Base-by-base conservation (phyloP, 331 rosid genomes). In the Malus hybrid region DNA sequence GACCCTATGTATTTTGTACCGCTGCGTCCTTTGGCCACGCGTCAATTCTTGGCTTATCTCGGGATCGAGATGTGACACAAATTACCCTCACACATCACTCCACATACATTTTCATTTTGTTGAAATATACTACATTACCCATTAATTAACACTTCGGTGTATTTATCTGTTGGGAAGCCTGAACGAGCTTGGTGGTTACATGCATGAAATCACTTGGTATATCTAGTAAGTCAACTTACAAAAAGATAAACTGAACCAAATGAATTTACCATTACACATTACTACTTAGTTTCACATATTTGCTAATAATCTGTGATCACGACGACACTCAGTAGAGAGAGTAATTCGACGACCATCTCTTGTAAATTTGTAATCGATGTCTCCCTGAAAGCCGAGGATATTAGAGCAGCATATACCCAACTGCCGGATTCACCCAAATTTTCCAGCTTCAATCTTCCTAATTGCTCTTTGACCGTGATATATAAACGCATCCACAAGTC, bases 401-500 rank as follows among this genome's bases (percentile, higher is more conserved):
- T 55, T 74, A 67, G 31, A 67, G 71, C 54, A 61, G 57, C 60
- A 14, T 8, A 32, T 9, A 75, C 19, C 76, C 20, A 24, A 39
- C 63, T 59, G 64, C 46, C 33, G 71, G 66, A 68, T 9, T 83
- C 73, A 85, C 64, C 85, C 73, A 76, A 76, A 83, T 82, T 86
- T 88, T n/a, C 96, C 97, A 27, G 87, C 76, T 82, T 84, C 87
- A 65, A 84, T 81, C 85, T 71, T 90, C 81, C 87, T 93, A 60
- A 93, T 85, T 73, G 86, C 86, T 81, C 78, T 90, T 80, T 85
- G 88, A 65, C 97, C 93, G 73, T 90, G 75, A 78, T 90, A 88
- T 83, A 93, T 74, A 0, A 88, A 90, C 32, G 97, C 84, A 84
- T 93, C 97, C 39, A 93, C 70, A 56, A 93, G 90, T 54, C 97